Base-by-base conservation (phyloP, 768 basidiomycete species). In the Podaxis pistillaris region DNA sequence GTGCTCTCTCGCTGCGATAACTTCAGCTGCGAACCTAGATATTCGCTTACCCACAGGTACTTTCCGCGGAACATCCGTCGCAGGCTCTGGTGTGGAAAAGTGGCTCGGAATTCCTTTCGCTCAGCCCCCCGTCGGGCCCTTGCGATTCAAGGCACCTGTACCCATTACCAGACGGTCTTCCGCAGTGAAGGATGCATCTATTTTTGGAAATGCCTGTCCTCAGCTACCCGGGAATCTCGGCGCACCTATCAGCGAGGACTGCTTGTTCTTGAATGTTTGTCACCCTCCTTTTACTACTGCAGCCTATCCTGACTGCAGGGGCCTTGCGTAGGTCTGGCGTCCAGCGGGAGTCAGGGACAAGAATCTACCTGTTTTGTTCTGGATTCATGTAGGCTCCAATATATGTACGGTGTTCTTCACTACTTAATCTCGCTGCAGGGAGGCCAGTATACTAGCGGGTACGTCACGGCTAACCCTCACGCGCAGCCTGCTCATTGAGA, bases 91-190 rank as follows among this genome's bases (percentile, higher is more conserved):
- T 8, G 79, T 80, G 9, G 82, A 87, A 55, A 76, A 77, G 68
- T 89, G 85, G 81, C 76, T 87, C 12, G 87, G 86, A 2, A 80
- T 90, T 37, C 87, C 82, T 0, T 90, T 76, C 61, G 87, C 85
- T 3, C 72, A 80, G 63, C 77, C 86, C 1, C 88, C 88, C 0
- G 65, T 84, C 0, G 86, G 86, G 1, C 44, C 68, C 6, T 75
- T 88, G 49, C 80, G 87, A 2, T 87, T 89, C 72, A 83, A 81
- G 63, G 79, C 82, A 0, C 86, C 88, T 2, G 74, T 80, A 0
- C 69, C 79, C 2, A 76, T 85, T 60, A 71, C 72, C 17, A 66
- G 65, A 30, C 63, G 70, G 1, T 71, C 73, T 0, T 66, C 58
- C 11, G 73, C 62, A 0, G 62, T 83, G 1, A 70, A 75, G 38